Evolutionary conservation across 2,329 filamentous ascomycete species (phyloP), one percentile per base, ranked within the genome.

Genomic region (Thielaviopsis punctulata): DNA sequence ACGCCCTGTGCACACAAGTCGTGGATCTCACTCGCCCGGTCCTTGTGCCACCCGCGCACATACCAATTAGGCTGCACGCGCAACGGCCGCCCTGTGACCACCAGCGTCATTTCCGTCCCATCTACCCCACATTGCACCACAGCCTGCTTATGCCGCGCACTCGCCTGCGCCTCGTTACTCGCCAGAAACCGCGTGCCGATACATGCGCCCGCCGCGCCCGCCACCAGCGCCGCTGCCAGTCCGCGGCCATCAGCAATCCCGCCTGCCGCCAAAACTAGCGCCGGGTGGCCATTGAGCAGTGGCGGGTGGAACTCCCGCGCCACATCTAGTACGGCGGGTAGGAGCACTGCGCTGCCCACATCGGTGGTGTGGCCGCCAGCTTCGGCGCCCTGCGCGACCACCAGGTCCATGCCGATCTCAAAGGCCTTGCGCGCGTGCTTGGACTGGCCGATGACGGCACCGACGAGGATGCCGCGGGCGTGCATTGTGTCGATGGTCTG

Each of bases 401-500:
- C 76, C 57, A 95, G 82, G 66, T 96, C 90, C 9, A 94, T 87
- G 44, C 90, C 90, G 0, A 82, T 77, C 48, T 87, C 79, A 3
- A 96, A 71, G 2, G 89, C 89, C 69, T 95, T 95, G 64, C 82
- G 77, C 1, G 89, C 89, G 65, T 96, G 90, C 64, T 84, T 87
- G 1, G 90, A 89, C 60, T 89, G 85, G 0, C 90, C 90, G 19
- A 95, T 88, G 89, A 95, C 95, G 65, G 95, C 95, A 88, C 95
- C 95, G 33, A 95, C 74, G 55, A 93, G 63, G 41, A 96, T 84
- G 0, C 84, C 85, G 0, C 84, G 82, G 8, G 74, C 73, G 62
- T 96, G 90, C 45, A 96, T 72, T 45, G 79, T 70, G 59, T 86
- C 79, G 53, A 95, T 83, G 4, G 89, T 78, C 53, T 71, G 66